Evolutionary conservation across 2,329 filamentous ascomycete species (phyloP), one percentile per base, ranked within the genome.

Genomic region (Trichoderma lentiforme): DNA sequence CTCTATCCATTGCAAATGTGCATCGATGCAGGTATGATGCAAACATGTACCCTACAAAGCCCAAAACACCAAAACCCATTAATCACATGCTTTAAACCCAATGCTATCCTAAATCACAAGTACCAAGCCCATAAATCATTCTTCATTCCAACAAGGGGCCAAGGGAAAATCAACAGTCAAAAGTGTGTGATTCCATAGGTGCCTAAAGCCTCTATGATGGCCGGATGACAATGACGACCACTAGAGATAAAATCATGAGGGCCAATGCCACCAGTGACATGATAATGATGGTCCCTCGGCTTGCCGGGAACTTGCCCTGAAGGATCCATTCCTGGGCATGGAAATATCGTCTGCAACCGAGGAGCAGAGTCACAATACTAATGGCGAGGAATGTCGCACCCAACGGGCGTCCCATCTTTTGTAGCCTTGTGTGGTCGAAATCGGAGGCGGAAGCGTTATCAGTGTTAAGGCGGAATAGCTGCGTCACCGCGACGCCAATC

Each of bases 401-500:
- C 0, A 94, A 86, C 1, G 92, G 92, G 77, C 92, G 92, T 61
- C 92, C 92, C 73, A 94, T 84, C 70, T 87, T 87, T 57, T 89
- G 86, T 63, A 93, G 82, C 43, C 83, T 84, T 56, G 82, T 79
- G 70, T 80, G 80, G 34, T 79, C 77, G 53, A 82, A 79, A 26
- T 78, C 76, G 47, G 71, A 74, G 32, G 76, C 73, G 43, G 70
- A 61, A 14, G 60, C 57, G 28, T 74, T 78, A 9, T 89, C 87
- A 0, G 90, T 92, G 83, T 95, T 95, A 71, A 96, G 89, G 30
- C 93, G 91, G 83, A 96, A 95, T 62, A 96, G 88, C 80, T 96
- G 93, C 1, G 93, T 95, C 53, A 96, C 88, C 57, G 92, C 93
- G 73, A 96, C 92, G 71, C 93, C 93, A 75, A 96, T 95, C 39